phyloP scores from a whole-genome alignment of 345 rosid genomes.

The Euphorbia tirucalli region DNA sequence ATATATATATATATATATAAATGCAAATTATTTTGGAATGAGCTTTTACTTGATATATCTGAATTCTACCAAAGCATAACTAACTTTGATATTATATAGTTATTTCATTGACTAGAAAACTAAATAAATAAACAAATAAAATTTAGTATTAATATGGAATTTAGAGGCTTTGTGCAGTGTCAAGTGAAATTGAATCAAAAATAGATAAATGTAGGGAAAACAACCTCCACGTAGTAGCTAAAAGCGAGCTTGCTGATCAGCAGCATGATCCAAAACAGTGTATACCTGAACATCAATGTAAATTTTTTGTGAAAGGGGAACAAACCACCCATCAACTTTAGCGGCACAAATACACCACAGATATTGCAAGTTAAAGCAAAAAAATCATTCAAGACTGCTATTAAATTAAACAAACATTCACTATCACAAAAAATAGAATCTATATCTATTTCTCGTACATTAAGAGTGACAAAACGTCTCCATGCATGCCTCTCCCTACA shows the following conservation, averaged over 20 bases:
- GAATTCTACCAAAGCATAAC: background rate
- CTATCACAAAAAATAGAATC: background rate
- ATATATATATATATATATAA: no score
- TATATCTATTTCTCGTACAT: slow-evolving; percentile 49
- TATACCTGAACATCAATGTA: slow-evolving; percentile 58
- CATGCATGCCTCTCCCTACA: slow-evolving; percentile 98
- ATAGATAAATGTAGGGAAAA: slow-evolving; percentile 16
- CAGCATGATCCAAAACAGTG: slow-evolving; percentile 87
- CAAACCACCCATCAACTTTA: slow-evolving; percentile 3
- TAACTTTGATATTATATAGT: background rate
- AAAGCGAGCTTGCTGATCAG: slow-evolving; percentile 90
- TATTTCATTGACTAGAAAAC: background rate
- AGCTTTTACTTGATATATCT: background rate
- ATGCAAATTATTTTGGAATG: background rate
- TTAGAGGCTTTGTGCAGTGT: background rate
- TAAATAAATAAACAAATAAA: no score
- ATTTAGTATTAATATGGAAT: background rate
- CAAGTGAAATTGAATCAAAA: background rate
- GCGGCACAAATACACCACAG: slow-evolving; percentile 4
- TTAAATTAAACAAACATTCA: background rate
- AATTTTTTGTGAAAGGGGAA: slow-evolving; percentile 6
- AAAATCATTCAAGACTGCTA: background rate
- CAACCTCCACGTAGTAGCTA: slow-evolving; percentile 98
- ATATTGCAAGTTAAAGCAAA: slow-evolving; percentile 4
- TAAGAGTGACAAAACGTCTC: slow-evolving; percentile 75